phyloP scores from a whole-genome alignment of 306 rosid genomes.

The Pterocarpus macrocarpus region DNA sequence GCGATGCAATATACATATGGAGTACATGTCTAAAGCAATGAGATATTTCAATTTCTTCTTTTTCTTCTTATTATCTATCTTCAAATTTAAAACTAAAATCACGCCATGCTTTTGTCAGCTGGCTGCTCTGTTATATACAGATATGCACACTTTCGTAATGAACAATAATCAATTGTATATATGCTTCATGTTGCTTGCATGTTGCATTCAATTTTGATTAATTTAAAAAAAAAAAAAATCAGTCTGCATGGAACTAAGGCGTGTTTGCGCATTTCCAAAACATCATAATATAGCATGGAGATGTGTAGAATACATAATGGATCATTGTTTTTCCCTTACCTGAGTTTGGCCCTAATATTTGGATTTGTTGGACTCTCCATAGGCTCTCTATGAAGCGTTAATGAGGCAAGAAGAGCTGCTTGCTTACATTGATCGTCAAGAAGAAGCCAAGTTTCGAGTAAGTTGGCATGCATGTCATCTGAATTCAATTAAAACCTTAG shows the following conservation, averaged over 20 bases:
- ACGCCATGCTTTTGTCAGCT: neutral
- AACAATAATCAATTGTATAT: neutral
- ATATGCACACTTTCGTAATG: slow-evolving; percentile 9
- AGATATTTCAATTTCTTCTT: slow-evolving; percentile 6
- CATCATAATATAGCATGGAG: neutral
- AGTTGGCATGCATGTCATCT: slow-evolving; percentile 40
- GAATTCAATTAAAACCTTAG: neutral
- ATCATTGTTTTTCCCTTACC: slow-evolving; percentile 18
- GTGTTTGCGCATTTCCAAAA: slow-evolving; percentile 15
- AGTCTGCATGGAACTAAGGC: slow-evolving; percentile 22
- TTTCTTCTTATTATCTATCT: neutral
- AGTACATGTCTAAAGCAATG: slow-evolving; percentile 33
- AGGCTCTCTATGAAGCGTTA: slow-evolving; percentile 94
- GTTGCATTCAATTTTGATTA: neutral
- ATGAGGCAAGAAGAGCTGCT: slow-evolving; percentile 98
- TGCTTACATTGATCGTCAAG: slow-evolving; percentile 90
- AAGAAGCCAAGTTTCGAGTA: slow-evolving; percentile 85
- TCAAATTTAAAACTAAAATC: slow-evolving; percentile 16
- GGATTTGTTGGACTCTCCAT: slow-evolving; percentile 34
- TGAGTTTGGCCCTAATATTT: slow-evolving; percentile 34
- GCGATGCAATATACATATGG: slow-evolving; percentile 6
- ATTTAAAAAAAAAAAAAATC: neutral
- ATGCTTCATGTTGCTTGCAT: neutral
- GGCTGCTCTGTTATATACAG: neutral
- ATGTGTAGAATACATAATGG: slow-evolving; percentile 22